Evolutionary conservation across 2,329 filamentous ascomycete genomes (phyloP).

Genomic region (Cytospora piceae): DNA sequence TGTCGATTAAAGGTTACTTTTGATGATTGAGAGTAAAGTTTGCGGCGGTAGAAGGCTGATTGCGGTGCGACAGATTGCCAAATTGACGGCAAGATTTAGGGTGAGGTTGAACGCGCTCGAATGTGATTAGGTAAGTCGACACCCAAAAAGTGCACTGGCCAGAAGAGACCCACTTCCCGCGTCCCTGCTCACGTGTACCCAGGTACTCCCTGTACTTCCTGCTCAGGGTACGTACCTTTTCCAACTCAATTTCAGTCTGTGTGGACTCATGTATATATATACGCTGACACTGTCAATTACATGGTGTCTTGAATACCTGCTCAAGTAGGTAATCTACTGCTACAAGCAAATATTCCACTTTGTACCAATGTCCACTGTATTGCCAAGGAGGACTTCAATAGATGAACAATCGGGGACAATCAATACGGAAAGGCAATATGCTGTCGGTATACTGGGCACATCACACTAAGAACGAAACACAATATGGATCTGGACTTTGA

Average conservation of each 20-base stretch:
- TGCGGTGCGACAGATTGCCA: constrained; percentile 28
- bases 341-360: too few species aligned
- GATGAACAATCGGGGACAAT: too few species aligned
- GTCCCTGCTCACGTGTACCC: neutral
- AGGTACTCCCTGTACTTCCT: neutral
- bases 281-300: too few species aligned
- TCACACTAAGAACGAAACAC: neutral
- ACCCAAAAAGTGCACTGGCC: constrained; percentile 5
- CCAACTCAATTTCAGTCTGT: neutral
- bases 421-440: neutral
- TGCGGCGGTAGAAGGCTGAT: constrained; percentile 14
- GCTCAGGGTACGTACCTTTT: neutral
- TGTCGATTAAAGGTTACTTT: constrained; percentile 2
- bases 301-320: too few species aligned
- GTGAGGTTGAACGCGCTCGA: constrained; percentile 28
- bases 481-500: neutral
- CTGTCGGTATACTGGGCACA: neutral
- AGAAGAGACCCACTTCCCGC: constrained; percentile 2
- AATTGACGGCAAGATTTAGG: constrained; percentile 25
- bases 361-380: too few species aligned
- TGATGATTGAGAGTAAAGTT: constrained; percentile 15
- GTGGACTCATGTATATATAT: too few species aligned
- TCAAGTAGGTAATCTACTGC: too few species aligned
- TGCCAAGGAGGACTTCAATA: too few species aligned
- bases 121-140: constrained; percentile 24